Percentiles rank a stretch among this genome's conserved stretches.
phyloP scores from a whole-genome alignment of 352 stramenopile species.

The Globisporangium middletonii region DNA sequence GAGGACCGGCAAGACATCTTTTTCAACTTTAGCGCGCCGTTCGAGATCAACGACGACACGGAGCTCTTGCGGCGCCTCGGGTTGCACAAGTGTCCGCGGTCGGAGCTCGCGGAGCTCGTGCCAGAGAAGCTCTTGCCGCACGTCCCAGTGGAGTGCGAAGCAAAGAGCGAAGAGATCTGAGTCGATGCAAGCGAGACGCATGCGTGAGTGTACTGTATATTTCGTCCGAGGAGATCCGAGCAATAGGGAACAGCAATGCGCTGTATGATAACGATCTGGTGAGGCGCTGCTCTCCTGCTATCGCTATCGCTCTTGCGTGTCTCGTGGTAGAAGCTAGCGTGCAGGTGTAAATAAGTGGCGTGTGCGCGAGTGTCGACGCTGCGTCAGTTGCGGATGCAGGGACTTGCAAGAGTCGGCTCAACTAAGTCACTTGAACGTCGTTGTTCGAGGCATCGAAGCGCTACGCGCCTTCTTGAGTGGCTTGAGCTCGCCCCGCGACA shows the following conservation, averaged over 20 bases:
- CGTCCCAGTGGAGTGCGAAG: conserved; percentile 72
- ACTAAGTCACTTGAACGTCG: too few species aligned
- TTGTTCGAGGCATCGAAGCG: neutral
- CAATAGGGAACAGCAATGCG: too few species aligned
- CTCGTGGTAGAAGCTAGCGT: too few species aligned
- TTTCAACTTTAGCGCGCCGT: conserved; percentile 95
- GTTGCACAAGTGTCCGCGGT: conserved; percentile 73
- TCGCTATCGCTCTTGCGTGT: too few species aligned
- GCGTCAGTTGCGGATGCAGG: too few species aligned
- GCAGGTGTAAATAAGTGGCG: too few species aligned
- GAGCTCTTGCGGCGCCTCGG: conserved; percentile 94
- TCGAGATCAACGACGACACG: conserved; percentile 98
- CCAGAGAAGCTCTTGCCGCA: conserved; percentile 71
- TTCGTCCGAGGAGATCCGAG: too few species aligned
- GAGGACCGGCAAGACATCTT: conserved; percentile 94
- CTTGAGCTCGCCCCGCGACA: conserved; percentile 8
- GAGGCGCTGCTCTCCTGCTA: too few species aligned
- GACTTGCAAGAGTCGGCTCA: too few species aligned
- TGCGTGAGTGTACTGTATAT: neutral
- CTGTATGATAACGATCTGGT: too few species aligned
- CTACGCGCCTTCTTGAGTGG: neutral
- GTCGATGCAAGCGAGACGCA: neutral
- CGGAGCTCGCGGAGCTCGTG: conserved; percentile 69
- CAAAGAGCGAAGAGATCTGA: conserved; percentile 55
- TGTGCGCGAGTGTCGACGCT: too few species aligned